Conservation (phyloP, 495 filamentous ascomycete genomes). For the Penicillium ochrochloron region DNA sequence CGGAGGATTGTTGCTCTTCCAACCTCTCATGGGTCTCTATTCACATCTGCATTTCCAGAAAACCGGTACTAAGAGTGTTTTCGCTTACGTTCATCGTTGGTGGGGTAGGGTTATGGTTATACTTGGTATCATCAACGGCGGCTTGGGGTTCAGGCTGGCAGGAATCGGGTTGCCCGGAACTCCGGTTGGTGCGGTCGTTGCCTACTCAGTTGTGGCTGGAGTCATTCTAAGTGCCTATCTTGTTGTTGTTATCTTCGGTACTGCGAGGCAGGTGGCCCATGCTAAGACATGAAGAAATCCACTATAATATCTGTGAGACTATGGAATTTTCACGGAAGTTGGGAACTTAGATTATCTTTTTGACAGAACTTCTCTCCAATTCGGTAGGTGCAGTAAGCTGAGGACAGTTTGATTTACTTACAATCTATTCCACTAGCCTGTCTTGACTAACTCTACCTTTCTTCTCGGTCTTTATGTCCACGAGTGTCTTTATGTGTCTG, state of each 20-base stretch:
- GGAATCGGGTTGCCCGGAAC: neutral
- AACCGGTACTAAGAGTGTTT: neutral
- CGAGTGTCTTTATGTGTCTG: too few relatives aligned
- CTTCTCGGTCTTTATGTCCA: too few relatives aligned
- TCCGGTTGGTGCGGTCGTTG: neutral
- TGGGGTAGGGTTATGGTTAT: neutral
- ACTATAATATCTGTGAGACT: neutral
- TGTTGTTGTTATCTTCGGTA: neutral
- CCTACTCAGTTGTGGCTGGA: neutral
- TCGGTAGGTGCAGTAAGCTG: too few relatives aligned
- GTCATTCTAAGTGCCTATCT: neutral
- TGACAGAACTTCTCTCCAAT: too few relatives aligned
- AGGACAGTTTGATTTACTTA: too few relatives aligned
- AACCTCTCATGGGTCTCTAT: neutral
- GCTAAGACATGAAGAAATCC: neutral
- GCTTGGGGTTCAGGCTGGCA: neutral
- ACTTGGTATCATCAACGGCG: neutral
- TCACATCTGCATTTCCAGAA: neutral
- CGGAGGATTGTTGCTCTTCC: constrained; percentile 1
- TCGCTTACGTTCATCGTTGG: neutral
- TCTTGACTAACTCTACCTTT: too few relatives aligned
- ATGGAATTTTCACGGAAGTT: neutral
- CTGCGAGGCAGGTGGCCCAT: neutral
- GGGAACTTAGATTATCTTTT: neutral
- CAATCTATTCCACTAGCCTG: too few relatives aligned